A percentile compares a stretch with the other conserved stretches of the same genome.
phyloP scores from a whole-genome alignment of 208 protist species.

The Acanthamoeba lugdunensis region DNA sequence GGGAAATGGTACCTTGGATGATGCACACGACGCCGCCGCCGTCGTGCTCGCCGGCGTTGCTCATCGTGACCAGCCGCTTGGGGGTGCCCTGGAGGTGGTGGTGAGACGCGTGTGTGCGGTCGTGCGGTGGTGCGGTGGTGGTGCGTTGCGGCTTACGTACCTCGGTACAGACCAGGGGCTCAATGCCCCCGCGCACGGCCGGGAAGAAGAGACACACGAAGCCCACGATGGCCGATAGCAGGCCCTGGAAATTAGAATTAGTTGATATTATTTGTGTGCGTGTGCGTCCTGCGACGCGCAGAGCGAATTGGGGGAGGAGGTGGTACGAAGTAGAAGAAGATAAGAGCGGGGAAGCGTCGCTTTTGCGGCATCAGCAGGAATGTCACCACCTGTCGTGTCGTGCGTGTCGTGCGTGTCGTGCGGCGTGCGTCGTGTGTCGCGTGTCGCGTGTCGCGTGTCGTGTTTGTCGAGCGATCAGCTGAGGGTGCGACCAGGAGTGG shows the following conservation, averaged over 20 bases:
- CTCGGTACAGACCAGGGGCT: slow-evolving; percentile 4
- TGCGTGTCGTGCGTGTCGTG: no score
- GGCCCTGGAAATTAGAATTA: not conserved
- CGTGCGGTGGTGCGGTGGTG: not conserved
- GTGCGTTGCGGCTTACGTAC: not conserved
- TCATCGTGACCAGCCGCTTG: not conserved
- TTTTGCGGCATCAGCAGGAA: slow-evolving; percentile 43
- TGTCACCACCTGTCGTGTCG: not conserved
- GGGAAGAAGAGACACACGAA: slow-evolving; percentile 22
- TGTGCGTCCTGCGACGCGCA: not conserved
- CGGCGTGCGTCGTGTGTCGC: no score
- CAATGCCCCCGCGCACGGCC: not conserved
- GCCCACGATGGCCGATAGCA: not conserved
- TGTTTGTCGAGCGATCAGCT: not conserved
- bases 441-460: no score
- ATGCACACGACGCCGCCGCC: slow-evolving; percentile 1
- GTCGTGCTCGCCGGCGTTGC: slow-evolving; percentile 15
- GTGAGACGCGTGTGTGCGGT: no score
- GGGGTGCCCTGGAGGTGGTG: not conserved
- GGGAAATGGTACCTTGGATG: not conserved
- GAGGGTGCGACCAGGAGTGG: not conserved
- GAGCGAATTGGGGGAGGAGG: not conserved
- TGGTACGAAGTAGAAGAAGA: slow-evolving; percentile 11
- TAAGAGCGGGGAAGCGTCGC: slow-evolving; percentile 3
- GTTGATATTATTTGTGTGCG: not conserved